Base-by-base conservation (phyloP, 2,329 filamentous ascomycete species). In the Verticillium nubilum region DNA sequence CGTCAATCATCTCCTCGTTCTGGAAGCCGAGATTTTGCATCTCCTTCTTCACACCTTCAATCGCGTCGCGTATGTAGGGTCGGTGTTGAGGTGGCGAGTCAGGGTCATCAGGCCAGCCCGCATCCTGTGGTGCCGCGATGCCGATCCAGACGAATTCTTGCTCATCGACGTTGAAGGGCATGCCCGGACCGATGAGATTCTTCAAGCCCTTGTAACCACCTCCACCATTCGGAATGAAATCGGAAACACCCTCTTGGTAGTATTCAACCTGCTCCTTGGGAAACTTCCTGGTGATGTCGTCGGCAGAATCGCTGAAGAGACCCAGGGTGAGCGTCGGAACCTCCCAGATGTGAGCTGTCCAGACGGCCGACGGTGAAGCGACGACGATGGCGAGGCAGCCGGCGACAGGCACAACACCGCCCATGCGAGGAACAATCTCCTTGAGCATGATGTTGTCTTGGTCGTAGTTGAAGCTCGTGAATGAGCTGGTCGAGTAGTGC, bases 261-360 rank as follows among this genome's bases (percentile, higher is more conserved):
- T 63, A 63, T 55, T 60, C 50, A 2, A 26, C 37, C 23, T 35
- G 33, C 2, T 55, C 31, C 15, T 33, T 23, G 7, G 61, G 58
- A n/a, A 56, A 58, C 4, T 23, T 13, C 9, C 19, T n/a, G 3
- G 19, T 29, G 17, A 50, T 25, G 25, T 23, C n/a, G 15, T 56
- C 54, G 10, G 13, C 13, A 17, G 28, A 10, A 5, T 35, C 52
- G 2, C 28, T 25, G 13, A n/a, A 29, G 17, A 52, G 33, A n/a
- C 58, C 58, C 17, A 35, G 19, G 19, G 56, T 47, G 26, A 59
- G 54, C 3, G 42, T 52, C 1, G 63, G 62, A 4, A 63, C 42
- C 28, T 65, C 61, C 63, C 62, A 65, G 10, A 65, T 26, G 37
- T 64, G 63, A 10, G 57, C 56, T 6, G 59, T 60, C 53, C 58